These are phyloP conservation scores for Penicillium sp. DNA, from an alignment of 2,329 filamentous ascomycete species.

Conservation along the genomic window DNA sequence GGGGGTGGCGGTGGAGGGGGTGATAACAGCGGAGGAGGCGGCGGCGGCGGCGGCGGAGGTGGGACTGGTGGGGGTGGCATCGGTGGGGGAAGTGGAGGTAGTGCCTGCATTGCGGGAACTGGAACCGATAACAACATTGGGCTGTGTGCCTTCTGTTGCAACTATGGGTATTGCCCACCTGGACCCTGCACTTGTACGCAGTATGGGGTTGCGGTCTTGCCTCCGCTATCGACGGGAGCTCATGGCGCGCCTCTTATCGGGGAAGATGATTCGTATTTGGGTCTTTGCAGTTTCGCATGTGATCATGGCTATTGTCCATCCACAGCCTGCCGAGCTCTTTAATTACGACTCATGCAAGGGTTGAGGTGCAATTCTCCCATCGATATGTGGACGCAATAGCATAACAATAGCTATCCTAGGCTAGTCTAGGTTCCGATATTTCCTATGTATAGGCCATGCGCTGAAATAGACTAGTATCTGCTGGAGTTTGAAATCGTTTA, in stretches of 20 bases:
- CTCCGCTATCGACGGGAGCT: constrained; percentile 24
- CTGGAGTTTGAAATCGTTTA: rapidly evolving
- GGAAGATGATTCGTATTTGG: constrained; percentile 40
- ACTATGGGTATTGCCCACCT: constrained; percentile 32
- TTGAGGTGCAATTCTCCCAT: background rate
- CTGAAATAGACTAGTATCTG: background rate
- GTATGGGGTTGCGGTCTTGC: constrained; percentile 21
- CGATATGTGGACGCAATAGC: too few relatives aligned
- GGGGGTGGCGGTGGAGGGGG: background rate
- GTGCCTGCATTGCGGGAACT: constrained; percentile 27
- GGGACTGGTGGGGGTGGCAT: background rate
- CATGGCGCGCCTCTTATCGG: constrained; percentile 20
- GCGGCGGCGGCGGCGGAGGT: background rate
- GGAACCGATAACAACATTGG: constrained; percentile 31
- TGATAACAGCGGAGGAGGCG: background rate
- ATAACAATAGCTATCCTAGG: too few relatives aligned
- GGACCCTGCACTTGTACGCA: constrained; percentile 32
- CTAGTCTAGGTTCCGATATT: background rate
- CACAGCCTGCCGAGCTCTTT: constrained; percentile 20
- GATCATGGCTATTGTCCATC: constrained; percentile 49
- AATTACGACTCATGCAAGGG: background rate
- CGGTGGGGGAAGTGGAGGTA: background rate
- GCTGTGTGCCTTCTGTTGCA: constrained; percentile 31
- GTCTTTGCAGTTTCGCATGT: constrained; percentile 49
- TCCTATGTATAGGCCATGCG: too few relatives aligned